These are phyloP conservation scores for Aspergillus pseudonomiae DNA, from an alignment of 2,329 filamentous ascomycete species.

Conservation along the genomic window DNA sequence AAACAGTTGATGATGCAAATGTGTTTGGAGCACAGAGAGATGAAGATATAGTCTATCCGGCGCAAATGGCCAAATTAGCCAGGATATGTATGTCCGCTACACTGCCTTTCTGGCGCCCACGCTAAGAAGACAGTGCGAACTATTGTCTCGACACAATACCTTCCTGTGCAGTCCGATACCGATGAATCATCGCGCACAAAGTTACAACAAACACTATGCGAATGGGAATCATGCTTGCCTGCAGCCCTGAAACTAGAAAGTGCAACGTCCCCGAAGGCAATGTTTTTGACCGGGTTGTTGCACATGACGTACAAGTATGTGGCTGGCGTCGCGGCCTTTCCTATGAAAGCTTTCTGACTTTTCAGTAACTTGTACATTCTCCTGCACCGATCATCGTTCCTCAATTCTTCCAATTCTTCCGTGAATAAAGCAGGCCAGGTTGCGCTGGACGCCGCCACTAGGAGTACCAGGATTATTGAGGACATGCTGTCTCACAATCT, in stretches of 20 bases:
- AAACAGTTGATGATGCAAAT: conserved; percentile 25
- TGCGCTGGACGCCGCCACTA: conserved; percentile 50
- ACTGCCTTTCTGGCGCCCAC: neutral
- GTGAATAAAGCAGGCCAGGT: conserved; percentile 39
- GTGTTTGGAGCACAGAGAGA: conserved; percentile 35
- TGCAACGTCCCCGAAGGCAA: conserved; percentile 32
- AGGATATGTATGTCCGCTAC: conserved; percentile 34
- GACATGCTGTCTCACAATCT: conserved; percentile 50
- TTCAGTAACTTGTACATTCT: conserved; percentile 50
- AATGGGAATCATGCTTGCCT: conserved; percentile 46
- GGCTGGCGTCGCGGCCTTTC: neutral
- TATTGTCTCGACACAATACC: conserved; percentile 43
- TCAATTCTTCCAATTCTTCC: conserved; percentile 36
- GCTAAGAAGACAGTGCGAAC: conserved; percentile 3
- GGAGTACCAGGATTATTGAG: conserved; percentile 52
- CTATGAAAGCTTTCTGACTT: neutral
- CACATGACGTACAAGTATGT: conserved; percentile 51
- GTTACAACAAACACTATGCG: conserved; percentile 37
- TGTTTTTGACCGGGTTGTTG: conserved; percentile 46
- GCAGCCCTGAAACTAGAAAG: conserved; percentile 36
- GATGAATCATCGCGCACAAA: conserved; percentile 26
- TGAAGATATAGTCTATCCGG: conserved; percentile 39
- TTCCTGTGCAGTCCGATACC: conserved; percentile 27
- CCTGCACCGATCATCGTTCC: conserved; percentile 48
- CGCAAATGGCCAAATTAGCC: conserved; percentile 45